phyloP scores from a whole-genome alignment of 2,329 filamentous ascomycete genomes.

The Fusarium coffeatum region DNA sequence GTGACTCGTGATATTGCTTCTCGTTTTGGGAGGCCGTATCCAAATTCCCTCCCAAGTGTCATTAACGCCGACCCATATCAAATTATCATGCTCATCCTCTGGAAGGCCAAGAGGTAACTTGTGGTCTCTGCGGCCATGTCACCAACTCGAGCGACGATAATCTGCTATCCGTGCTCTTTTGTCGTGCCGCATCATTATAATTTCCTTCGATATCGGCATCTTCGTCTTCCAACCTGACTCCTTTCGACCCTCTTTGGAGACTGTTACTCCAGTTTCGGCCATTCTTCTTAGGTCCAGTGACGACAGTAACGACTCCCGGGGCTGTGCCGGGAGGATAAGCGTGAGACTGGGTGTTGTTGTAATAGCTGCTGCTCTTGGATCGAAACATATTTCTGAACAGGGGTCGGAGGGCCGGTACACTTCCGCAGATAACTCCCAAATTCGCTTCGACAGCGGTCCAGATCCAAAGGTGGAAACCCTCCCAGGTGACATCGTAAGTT shows the following conservation, averaged over 20 bases:
- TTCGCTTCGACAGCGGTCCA: slow-evolving; percentile 58
- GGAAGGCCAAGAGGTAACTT: slow-evolving; percentile 37
- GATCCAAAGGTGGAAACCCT: slow-evolving; percentile 56
- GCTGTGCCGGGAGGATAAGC: slow-evolving; percentile 34
- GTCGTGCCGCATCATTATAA: slow-evolving; percentile 21
- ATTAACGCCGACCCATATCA: slow-evolving; percentile 29
- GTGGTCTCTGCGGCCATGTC: slow-evolving; percentile 36
- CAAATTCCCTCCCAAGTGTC: slow-evolving; percentile 1
- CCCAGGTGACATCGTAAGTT: slow-evolving; percentile 57
- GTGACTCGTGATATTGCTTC: slow-evolving; percentile 1
- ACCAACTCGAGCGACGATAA: slow-evolving; percentile 42
- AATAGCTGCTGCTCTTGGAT: slow-evolving; percentile 43
- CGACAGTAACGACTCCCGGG: slow-evolving; percentile 29
- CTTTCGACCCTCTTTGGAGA: slow-evolving; percentile 38
- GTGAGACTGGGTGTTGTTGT: slow-evolving; percentile 37
- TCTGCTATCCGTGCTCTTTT: slow-evolving; percentile 36
- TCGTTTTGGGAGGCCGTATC: slow-evolving; percentile 9
- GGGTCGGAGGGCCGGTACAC: slow-evolving; percentile 51
- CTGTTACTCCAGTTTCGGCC: slow-evolving; percentile 37
- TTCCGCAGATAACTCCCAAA: slow-evolving; percentile 56
- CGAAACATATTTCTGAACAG: slow-evolving; percentile 44
- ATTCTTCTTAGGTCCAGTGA: slow-evolving; percentile 28
- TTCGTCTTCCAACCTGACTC: slow-evolving; percentile 42
- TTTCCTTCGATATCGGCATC: slow-evolving; percentile 40
- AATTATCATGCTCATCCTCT: slow-evolving; percentile 6